Base-by-base conservation (phyloP, 495 filamentous ascomycete genomes). In the Neurospora hispaniola region DNA sequence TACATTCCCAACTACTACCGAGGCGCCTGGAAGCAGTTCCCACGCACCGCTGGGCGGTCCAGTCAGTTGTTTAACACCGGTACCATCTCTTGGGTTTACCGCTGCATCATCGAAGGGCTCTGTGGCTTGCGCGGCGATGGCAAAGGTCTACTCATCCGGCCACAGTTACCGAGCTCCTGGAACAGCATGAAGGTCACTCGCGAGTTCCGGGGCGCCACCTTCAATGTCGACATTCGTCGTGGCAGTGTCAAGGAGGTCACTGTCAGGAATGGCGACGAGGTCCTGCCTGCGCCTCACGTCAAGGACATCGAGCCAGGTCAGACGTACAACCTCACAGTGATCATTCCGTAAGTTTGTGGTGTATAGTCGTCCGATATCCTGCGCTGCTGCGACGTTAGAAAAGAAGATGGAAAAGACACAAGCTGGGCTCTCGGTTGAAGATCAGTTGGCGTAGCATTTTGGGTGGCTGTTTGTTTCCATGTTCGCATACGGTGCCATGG, bases 1-100 rank as follows among this genome's bases (percentile, higher is more conserved):
- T 88, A 84, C 74, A 85, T 88, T 18, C 86, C 86, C 31, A 88
- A 88, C 74, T 88, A 88, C 75, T 88, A 88, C 75, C 85, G 86
- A 42, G 86, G 86, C 10, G 86, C 82, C 12, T 87, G 80, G 76
- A 78, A 82, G 62, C 74, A 81, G 78, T 84, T 82, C 74, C 86
- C 86, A 4, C 82, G 85, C 66, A 88, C 86, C 1, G 86, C 86
- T 8, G 86, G 86, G 0, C 83, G 86, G 2, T 86, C 84, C 10
- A 86, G 84, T 75, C 85, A 87, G 74, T 73, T 88, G 40, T 88
- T 88, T 79, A 88, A 88, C 80, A 88, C 86, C 39, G 86, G 86
- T 54, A 88, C 86, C 23, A 84, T 86, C 11, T 84, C 83, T 38
- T 88, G 86, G 86, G 85, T 78, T 2, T 88, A 88, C 79, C 82